Base-by-base conservation (phyloP, 306 rosid species). In the Boehmeria nivea region DNA sequence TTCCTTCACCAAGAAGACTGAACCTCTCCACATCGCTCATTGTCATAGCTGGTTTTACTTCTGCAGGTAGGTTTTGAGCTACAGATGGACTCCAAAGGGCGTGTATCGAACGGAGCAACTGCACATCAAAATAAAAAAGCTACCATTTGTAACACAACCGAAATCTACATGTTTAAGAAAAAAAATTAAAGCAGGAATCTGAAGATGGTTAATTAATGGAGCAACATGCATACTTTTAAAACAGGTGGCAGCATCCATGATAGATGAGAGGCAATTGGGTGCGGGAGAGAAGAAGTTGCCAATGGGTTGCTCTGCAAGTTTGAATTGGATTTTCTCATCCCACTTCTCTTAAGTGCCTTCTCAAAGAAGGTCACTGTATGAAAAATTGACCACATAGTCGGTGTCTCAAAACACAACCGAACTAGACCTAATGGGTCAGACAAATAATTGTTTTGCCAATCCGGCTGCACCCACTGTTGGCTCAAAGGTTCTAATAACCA, bases 331-430 rank as follows among this genome's bases (percentile, higher is more conserved):
- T 85, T 87, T 78, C 82, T 88, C 37, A 71, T 47, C 57, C 96
- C 99, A 75, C 96, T 87, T 73, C 99, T 84, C 87, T 87, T 91
- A 34, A 91, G 96, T 25, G 99, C 99, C 77, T 77, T 91, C 77
- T 91, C 99, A 77, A 91, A 91, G 78, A 91, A 91, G 64, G 96
- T 83, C 69, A 84, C 65, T 0, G 87, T 70, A 69, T 91, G 99
- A 64, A 91, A 91, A 65, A 87, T 60, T 51, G 89, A 87, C 99
- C 99, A 91, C 99, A 87, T 85, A 25, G 74, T 69, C 57, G 89
- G 57, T 19, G 89, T 51, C 74, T 83, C 99, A 0, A 82, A 77
- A 72, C 87, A 87, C 76, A 91, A 60, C 64, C 58, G 81, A 75
- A 85, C 83, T 75, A 87, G 40, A 48, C 99, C 95, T 4, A 55